Percentiles rank a stretch among this genome's conserved stretches.
Conservation (phyloP, 169 alveolate genomes). For the Ichthyophthirius multifiliis region DNA sequence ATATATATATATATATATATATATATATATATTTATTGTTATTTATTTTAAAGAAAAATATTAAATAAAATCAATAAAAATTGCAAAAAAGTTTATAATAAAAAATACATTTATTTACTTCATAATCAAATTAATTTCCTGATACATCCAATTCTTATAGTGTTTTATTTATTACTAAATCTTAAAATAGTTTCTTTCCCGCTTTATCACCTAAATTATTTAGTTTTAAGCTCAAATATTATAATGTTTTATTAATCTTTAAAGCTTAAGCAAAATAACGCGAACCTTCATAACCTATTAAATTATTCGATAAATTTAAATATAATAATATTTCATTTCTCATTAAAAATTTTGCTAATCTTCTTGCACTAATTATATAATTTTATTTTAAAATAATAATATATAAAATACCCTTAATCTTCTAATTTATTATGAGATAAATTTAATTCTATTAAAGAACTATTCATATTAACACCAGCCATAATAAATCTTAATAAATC, state of each 20-base stretch:
- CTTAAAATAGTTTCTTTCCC: constrained; percentile 32
- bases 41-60: background rate
- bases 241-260: constrained; percentile 24
- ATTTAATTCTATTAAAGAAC: constrained; percentile 28
- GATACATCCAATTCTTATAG: constrained; percentile 21
- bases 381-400: background rate
- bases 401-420: constrained; percentile 25
- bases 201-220: constrained; percentile 36
- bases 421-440: constrained; percentile 42
- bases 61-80: too few species aligned
- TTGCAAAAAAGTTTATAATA: too few species aligned
- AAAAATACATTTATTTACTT: background rate
- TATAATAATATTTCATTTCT: constrained; percentile 33
- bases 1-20: too few species aligned
- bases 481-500: constrained; percentile 34
- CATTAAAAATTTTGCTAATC: constrained; percentile 40
- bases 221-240: constrained; percentile 18
- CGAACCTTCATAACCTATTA: constrained; percentile 38
- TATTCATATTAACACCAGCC: constrained; percentile 40
- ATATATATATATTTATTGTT: background rate
- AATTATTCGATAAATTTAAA: constrained; percentile 32
- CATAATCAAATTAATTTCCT: constrained; percentile 24
- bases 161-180: constrained; percentile 22
- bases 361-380: constrained; percentile 4
- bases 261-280: constrained; percentile 30